These are phyloP conservation scores for Aspergillus udagawae DNA, from an alignment of 2,329 filamentous ascomycete species.

Conservation along the genomic window DNA sequence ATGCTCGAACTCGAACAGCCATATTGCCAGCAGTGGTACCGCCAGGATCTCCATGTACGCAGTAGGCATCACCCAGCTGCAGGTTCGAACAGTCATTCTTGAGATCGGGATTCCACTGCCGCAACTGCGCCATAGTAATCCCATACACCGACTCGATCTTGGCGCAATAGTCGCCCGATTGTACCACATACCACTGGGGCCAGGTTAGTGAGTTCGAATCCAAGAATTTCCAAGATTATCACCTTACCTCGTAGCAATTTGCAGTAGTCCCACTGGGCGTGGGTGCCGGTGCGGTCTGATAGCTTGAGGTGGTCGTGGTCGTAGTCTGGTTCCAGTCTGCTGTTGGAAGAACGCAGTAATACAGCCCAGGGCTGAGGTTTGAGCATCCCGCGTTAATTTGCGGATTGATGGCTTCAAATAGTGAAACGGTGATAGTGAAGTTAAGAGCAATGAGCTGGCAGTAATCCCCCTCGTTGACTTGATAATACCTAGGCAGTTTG, in stretches of 20 bases:
- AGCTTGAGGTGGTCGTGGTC: conserved; percentile 1
- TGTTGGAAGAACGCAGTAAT: conserved; percentile 8
- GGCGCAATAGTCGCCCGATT: conserved; percentile 5
- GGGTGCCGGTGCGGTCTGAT: conserved; percentile 4
- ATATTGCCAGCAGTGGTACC: not conserved
- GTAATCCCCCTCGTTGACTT: conserved; percentile 5
- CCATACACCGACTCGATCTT: conserved; percentile 1
- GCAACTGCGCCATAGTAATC: not conserved
- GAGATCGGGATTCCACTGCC: conserved; percentile 5
- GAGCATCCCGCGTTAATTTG: conserved; percentile 6
- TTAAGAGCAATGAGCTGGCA: conserved; percentile 6
- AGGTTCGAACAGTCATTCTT: conserved; percentile 7
- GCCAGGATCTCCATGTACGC: conserved; percentile 5
- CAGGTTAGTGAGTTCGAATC: not conserved
- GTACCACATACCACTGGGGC: conserved; percentile 7
- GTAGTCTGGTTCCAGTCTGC: conserved; percentile 6
- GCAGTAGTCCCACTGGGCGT: conserved; percentile 6
- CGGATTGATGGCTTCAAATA: conserved; percentile 10
- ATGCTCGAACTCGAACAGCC: not conserved
- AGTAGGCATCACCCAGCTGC: conserved; percentile 1
- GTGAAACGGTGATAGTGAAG: conserved; percentile 3
- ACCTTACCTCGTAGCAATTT: conserved; percentile 7
- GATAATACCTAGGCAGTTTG: conserved; percentile 1
- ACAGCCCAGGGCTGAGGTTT: conserved; percentile 8
- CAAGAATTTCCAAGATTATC: not conserved